Evolutionary conservation across 2,329 filamentous ascomycete species (phyloP), one percentile per base, ranked within the genome.

Genomic region (Aureobasidium zeae): DNA sequence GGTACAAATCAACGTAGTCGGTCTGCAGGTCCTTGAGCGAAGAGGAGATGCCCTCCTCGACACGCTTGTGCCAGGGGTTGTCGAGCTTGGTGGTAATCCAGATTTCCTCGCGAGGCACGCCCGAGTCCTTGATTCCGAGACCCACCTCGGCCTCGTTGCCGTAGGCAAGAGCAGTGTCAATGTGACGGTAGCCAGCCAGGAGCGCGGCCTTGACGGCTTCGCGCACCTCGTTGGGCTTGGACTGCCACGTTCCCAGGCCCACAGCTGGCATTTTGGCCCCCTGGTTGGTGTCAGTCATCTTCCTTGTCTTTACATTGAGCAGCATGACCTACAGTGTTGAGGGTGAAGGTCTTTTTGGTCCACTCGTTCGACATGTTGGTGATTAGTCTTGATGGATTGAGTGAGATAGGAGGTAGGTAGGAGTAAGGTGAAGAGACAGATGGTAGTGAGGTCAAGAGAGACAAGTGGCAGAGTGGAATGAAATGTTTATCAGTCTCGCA

Each of bases 51-150:
- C 72, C 80, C 57, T 80, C 74, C 28, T 70, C 64, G 20, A 81
- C 80, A 49, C 75, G 72, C 65, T 82, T 77, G 66, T 87, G 83
- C 74, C 79, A 83, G 38, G 80, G 73, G 72, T 88, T 87, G 70
- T 85, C 77, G 43, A 89, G 76, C 73, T 91, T 93, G 54, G 83
- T 86, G 41, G 85, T 89, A 49, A 88, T 69, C 68, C 74, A 87
- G 55, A 87, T 77, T 61, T 79, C 67, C 52, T 77, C 72, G 25
- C 83, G 74, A 4, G 80, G 74, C 2, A 86, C 64, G 38, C 74
- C 74, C 19, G 73, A 73, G 37, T 76, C 72, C 60, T 79, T 78
- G 67, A 87, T 85, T 37, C 81, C 83, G 22, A 69, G 66, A 47
- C 83, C 83, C 17, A 87, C 75, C 58, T 86, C 82, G 50, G 72